phyloP scores from a whole-genome alignment of 1,284 basidiomycete genomes.

The Gomphus bonarii region DNA sequence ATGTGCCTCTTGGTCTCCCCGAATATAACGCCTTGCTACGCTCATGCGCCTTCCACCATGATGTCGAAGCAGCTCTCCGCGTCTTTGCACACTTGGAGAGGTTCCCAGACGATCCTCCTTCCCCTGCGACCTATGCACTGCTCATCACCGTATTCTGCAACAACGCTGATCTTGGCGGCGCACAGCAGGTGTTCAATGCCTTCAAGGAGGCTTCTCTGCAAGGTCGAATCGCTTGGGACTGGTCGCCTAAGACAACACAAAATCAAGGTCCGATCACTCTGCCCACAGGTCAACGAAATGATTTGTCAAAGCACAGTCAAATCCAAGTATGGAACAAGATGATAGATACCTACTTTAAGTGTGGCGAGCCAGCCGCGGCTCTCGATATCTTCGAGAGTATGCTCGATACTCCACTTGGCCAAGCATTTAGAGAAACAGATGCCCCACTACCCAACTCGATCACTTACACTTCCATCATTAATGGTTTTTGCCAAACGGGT shows the following conservation, averaged over 20 bases:
- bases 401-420: slow-evolving; percentile 40
- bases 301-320: slow-evolving; percentile 22
- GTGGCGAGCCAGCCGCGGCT: slow-evolving; percentile 52
- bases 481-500: slow-evolving; percentile 51
- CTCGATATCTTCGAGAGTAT: slow-evolving; percentile 66
- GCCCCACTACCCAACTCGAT: slow-evolving; percentile 49
- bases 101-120: slow-evolving; percentile 25
- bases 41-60: slow-evolving; percentile 48
- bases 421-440: slow-evolving; percentile 27
- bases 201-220: slow-evolving; percentile 36
- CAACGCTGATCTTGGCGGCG: slow-evolving; percentile 43
- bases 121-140: slow-evolving; percentile 39
- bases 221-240: slow-evolving; percentile 23
- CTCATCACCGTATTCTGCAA: slow-evolving; percentile 56
- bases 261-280: neutral
- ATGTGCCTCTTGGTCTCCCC: slow-evolving; percentile 25
- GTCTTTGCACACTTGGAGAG: slow-evolving; percentile 63
- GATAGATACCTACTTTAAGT: slow-evolving; percentile 66
- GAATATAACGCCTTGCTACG: slow-evolving; percentile 54
- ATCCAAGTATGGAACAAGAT: slow-evolving; percentile 63
- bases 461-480: slow-evolving; percentile 58
- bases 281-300: slow-evolving; percentile 7
- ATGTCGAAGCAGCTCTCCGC: slow-evolving; percentile 54
- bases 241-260: neutral
- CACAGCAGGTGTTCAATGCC: slow-evolving; percentile 59